Conservation (phyloP, 306 rosid genomes). For the Casuarina cunninghamiana region DNA sequence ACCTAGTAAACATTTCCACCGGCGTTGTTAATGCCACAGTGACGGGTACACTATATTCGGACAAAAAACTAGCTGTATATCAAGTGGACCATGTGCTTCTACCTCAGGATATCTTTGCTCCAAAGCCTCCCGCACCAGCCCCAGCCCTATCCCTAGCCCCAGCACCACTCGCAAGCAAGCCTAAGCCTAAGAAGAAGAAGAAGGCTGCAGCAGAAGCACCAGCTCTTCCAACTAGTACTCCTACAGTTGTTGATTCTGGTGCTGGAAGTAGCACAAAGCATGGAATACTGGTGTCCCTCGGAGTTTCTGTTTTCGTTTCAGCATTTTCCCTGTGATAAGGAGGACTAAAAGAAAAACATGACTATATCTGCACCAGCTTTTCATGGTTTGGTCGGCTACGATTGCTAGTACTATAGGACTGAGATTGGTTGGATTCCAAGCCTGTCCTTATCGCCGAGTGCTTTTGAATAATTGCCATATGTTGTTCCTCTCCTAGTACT, state of each 20-base stretch:
- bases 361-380: not conserved
- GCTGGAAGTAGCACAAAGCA: slow-evolving; percentile 24
- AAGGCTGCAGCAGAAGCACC: not conserved
- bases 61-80: slow-evolving; percentile 54
- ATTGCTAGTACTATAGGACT: not conserved
- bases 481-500: not conserved
- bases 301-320: slow-evolving; percentile 23
- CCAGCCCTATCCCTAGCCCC: slow-evolving; percentile 29
- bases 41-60: slow-evolving; percentile 55
- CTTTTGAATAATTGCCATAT: slow-evolving; percentile 20
- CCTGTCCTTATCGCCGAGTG: slow-evolving; percentile 27
- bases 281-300: slow-evolving; percentile 20
- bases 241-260: slow-evolving; percentile 31
- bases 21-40: slow-evolving; percentile 67
- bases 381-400: not conserved
- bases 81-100: slow-evolving; percentile 63
- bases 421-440: not conserved
- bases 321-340: slow-evolving; percentile 20
- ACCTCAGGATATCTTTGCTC: slow-evolving; percentile 61
- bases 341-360: not conserved
- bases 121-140: slow-evolving; percentile 48
- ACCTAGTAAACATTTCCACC: slow-evolving; percentile 56
- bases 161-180: slow-evolving; percentile 1
- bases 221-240: not conserved
- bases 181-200: slow-evolving; percentile 20